Percentiles rank a stretch among this genome's conserved stretches.
Evolutionary conservation across 2,329 filamentous ascomycete genomes (phyloP).

Genomic region (Cadophora gregata): DNA sequence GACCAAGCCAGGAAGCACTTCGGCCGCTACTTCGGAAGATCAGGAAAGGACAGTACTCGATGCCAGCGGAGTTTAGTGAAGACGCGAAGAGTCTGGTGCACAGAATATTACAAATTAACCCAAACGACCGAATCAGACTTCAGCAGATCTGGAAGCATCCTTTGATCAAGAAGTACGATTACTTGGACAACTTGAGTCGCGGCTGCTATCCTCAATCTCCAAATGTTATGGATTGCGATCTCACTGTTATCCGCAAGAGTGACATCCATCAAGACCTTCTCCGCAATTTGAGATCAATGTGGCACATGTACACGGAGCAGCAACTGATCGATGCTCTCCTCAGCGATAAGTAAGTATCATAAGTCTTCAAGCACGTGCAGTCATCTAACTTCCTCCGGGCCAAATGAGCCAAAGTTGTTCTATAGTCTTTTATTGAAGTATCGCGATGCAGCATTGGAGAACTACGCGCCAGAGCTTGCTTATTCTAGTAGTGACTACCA

Average conservation of each 20-base stretch:
- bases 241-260: slow-evolving; percentile 62
- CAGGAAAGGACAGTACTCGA: slow-evolving; percentile 63
- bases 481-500: slow-evolving; percentile 93
- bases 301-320: slow-evolving; percentile 83
- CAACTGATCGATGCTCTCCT: slow-evolving; percentile 73
- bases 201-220: slow-evolving; percentile 57
- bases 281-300: slow-evolving; percentile 85
- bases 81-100: slow-evolving; percentile 81
- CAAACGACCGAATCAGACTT: slow-evolving; percentile 79
- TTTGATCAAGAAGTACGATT: slow-evolving; percentile 82
- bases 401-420: slow-evolving; percentile 92
- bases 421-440: slow-evolving; percentile 86
- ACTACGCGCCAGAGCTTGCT: slow-evolving; percentile 80
- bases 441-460: slow-evolving; percentile 82
- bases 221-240: slow-evolving; percentile 65
- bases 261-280: slow-evolving; percentile 84
- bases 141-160: slow-evolving; percentile 86
- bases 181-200: slow-evolving; percentile 63
- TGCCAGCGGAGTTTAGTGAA: slow-evolving; percentile 65
- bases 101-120: slow-evolving; percentile 79
- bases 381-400: slow-evolving; percentile 51
- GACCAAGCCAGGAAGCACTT: slow-evolving; percentile 48
- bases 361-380: not conserved
- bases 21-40: slow-evolving; percentile 66
- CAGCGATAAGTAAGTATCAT: slow-evolving; percentile 60